Conservation (phyloP, 1,139 yeast genomes). For the Suzukiozyma palmioleophila region DNA sequence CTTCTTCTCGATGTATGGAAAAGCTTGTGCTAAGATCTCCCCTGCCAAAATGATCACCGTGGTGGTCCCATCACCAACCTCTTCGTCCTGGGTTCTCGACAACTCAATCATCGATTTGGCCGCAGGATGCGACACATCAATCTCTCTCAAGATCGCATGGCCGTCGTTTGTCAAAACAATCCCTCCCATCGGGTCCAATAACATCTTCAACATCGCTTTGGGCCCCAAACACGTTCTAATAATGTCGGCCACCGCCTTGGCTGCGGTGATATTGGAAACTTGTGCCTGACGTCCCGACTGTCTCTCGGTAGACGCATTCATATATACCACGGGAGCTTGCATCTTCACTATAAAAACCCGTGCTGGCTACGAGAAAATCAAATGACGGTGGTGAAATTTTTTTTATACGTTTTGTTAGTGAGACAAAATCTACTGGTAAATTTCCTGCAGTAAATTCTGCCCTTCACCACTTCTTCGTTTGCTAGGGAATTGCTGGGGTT, state of each 20-base stretch:
- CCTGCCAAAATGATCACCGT: conserved; percentile 95
- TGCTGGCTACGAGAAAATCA: conserved; percentile 1
- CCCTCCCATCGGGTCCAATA: conserved; percentile 98
- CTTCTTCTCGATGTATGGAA: conserved; percentile 88
- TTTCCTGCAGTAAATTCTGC: not conserved
- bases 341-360: conserved; percentile 14
- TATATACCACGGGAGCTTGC: conserved; percentile 51
- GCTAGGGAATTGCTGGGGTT: not conserved
- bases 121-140: conserved; percentile 94
- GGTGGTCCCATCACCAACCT: conserved; percentile 98
- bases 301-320: conserved; percentile 83
- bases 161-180: conserved; percentile 97
- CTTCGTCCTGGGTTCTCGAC: conserved; percentile 97
- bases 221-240: conserved; percentile 99
- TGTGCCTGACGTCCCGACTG: conserved; percentile 98
- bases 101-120: conserved; percentile 98
- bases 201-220: conserved; percentile 97
- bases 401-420: conserved; percentile 4
- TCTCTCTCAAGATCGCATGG: conserved; percentile 85
- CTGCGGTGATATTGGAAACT: conserved; percentile 94
- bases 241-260: conserved; percentile 96
- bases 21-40: conserved; percentile 91
- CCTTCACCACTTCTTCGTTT: not conserved
- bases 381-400: conserved; percentile 3
- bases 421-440: not conserved